These are phyloP conservation scores for Coemansia sp. DNA, from an alignment of 192 early-diverging fungal species.

Conservation along the genomic window DNA sequence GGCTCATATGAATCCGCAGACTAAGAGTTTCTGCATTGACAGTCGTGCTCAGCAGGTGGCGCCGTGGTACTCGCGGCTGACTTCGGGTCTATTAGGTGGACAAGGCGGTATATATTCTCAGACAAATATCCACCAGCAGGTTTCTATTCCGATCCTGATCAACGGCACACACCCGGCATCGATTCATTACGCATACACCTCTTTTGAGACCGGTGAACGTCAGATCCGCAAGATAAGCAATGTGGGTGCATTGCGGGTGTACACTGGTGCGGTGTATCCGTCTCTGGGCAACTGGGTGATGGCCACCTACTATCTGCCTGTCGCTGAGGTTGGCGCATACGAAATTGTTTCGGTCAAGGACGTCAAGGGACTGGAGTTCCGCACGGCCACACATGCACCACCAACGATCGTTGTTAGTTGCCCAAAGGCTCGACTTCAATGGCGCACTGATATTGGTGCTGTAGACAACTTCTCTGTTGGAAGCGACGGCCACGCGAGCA, in stretches of 20 bases:
- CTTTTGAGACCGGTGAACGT: constrained; percentile 37
- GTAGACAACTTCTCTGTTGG: constrained; percentile 35
- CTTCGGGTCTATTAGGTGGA: constrained; percentile 13
- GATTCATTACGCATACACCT: constrained; percentile 37
- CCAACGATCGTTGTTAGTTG: constrained; percentile 41
- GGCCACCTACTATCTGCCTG: constrained; percentile 41
- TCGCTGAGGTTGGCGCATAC: constrained; percentile 37
- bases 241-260: constrained; percentile 23
- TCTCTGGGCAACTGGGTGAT: constrained; percentile 40
- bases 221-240: constrained; percentile 30
- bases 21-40: constrained; percentile 33
- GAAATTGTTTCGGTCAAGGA: constrained; percentile 42
- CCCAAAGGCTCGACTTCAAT: constrained; percentile 37
- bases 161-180: constrained; percentile 46
- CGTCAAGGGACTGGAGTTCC: constrained; percentile 42
- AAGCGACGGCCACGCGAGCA: constrained; percentile 42
- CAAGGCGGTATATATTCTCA: constrained; percentile 1
- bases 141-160: constrained; percentile 39
- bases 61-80: constrained; percentile 34
- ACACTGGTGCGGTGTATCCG: constrained; percentile 27
- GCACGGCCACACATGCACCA: constrained; percentile 29
- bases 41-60: not conserved
- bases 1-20: constrained; percentile 44
- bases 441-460: constrained; percentile 10
- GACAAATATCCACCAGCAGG: constrained; percentile 6